A percentile compares a stretch with the other conserved stretches of the same genome.
Evolutionary conservation across 495 filamentous ascomycete species (phyloP).

Genomic region (Aspergillus funiculosus): DNA sequence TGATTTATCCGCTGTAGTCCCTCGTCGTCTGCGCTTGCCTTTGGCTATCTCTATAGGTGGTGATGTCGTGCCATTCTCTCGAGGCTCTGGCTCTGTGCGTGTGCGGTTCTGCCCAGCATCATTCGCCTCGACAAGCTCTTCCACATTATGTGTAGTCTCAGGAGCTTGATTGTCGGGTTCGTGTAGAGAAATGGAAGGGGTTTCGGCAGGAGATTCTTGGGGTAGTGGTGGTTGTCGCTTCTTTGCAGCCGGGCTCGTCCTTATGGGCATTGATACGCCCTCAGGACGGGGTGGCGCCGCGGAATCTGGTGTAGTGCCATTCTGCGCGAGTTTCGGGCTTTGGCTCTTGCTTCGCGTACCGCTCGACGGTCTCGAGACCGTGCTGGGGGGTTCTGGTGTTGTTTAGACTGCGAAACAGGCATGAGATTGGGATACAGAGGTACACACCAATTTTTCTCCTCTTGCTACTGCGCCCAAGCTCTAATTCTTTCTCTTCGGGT

Average conservation of each 20-base stretch:
- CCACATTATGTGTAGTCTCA: background rate
- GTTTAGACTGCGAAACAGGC: constrained; percentile 2
- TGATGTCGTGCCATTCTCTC: constrained; percentile 12
- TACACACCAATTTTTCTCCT: constrained; percentile 29
- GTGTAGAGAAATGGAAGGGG: background rate
- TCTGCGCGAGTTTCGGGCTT: constrained; percentile 2
- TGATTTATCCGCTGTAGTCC: constrained; percentile 4
- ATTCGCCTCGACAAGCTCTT: background rate
- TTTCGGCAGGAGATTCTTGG: background rate
- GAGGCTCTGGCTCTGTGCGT: background rate
- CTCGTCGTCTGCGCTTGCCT: constrained; percentile 10
- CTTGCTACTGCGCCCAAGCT: constrained; percentile 23
- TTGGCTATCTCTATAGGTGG: constrained; percentile 6
- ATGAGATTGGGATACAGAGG: background rate
- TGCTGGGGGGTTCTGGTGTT: constrained; percentile 13
- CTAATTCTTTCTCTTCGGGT: constrained; percentile 15
- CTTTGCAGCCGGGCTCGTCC: background rate
- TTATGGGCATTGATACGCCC: background rate
- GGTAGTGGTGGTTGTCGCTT: background rate
- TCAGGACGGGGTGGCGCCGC: background rate
- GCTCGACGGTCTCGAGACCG: constrained; percentile 2
- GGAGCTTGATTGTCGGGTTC: background rate
- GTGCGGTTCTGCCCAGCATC: background rate
- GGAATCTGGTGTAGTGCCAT: constrained; percentile 6
- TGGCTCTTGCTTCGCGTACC: background rate